Percentiles rank a stretch among this genome's conserved stretches.
phyloP scores from a whole-genome alignment of 805 yeast genomes.

The Spathaspora arborariae region DNA sequence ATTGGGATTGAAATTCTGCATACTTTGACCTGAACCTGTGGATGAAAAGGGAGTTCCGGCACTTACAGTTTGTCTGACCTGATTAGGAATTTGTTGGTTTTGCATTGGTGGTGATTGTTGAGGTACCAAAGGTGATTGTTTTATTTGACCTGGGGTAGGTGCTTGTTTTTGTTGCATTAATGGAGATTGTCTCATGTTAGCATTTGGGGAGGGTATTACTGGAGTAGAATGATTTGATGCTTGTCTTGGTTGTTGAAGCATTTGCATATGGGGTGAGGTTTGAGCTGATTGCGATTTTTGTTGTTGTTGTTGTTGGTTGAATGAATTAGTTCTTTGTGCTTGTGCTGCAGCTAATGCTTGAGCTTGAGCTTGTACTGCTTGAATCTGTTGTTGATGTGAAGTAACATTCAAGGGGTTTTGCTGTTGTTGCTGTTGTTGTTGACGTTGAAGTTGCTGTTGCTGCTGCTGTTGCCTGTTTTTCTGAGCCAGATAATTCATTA shows the following conservation, averaged over 20 bases:
- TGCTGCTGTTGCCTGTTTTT: conserved; percentile 21
- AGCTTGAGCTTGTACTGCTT: conserved; percentile 20
- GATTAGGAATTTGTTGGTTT: neutral
- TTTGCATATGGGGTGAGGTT: neutral
- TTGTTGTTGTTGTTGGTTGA: conserved; percentile 9
- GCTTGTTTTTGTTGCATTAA: conserved; percentile 6
- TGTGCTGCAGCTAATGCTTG: conserved; percentile 8
- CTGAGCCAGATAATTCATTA: conserved; percentile 52
- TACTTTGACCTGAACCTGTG: conserved; percentile 1
- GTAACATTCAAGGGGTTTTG: conserved; percentile 14
- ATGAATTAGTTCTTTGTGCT: neutral
- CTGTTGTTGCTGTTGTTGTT: conserved; percentile 20
- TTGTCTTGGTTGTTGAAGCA: conserved; percentile 1
- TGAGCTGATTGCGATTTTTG: conserved; percentile 8
- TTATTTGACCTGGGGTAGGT: conserved; percentile 3
- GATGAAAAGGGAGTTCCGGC: neutral
- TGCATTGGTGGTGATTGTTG: conserved; percentile 6
- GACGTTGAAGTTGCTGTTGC: conserved; percentile 23
- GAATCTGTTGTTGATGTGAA: conserved; percentile 21
- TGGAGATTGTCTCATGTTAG: conserved; percentile 5
- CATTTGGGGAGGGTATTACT: conserved; percentile 6
- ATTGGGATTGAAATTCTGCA: conserved; percentile 13
- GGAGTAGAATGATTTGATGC: conserved; percentile 5
- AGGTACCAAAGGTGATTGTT: conserved; percentile 7
- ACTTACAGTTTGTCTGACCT: neutral